Evolutionary conservation across 2,329 filamentous ascomycete genomes (phyloP).

Genomic region (Diaporthe batatas): DNA sequence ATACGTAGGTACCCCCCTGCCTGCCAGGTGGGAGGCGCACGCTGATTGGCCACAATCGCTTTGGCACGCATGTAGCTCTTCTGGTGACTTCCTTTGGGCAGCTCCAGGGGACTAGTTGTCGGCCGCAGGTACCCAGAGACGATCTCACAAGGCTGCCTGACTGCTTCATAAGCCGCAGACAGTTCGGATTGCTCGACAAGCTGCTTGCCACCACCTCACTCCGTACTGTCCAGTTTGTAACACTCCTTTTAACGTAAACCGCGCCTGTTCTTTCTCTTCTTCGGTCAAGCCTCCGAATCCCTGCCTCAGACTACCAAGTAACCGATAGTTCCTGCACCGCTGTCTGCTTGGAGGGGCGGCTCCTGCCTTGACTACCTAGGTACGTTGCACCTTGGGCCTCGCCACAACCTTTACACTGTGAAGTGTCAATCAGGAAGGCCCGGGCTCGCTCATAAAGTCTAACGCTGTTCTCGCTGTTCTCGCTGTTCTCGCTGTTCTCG

Average conservation of each 20-base stretch:
- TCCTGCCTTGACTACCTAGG: slow-evolving; percentile 4
- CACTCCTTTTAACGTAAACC: not conserved
- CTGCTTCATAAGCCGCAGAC: slow-evolving; percentile 16
- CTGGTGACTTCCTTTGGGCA: slow-evolving; percentile 34
- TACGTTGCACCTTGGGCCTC: slow-evolving; percentile 14
- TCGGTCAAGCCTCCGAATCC: not conserved
- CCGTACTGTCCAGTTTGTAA: not conserved
- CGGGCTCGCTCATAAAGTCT: not conserved
- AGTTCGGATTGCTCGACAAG: slow-evolving; percentile 2
- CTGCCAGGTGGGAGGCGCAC: not conserved
- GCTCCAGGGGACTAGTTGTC: slow-evolving; percentile 20
- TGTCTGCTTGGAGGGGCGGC: slow-evolving; percentile 12
- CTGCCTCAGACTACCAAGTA: not conserved
- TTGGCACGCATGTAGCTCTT: slow-evolving; percentile 23
- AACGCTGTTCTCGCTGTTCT: too few species aligned
- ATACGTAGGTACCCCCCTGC: slow-evolving; percentile 24
- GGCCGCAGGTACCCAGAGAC: slow-evolving; percentile 2
- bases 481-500: too few species aligned
- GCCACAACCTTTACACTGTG: not conserved
- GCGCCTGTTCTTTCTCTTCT: not conserved
- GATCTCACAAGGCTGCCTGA: slow-evolving; percentile 39
- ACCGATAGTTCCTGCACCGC: slow-evolving; percentile 10
- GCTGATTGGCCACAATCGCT: slow-evolving; percentile 32
- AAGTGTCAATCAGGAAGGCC: not conserved
- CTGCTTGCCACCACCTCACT: slow-evolving; percentile 10